phyloP scores from a whole-genome alignment of 495 filamentous ascomycete species.

The Podospora comata region DNA sequence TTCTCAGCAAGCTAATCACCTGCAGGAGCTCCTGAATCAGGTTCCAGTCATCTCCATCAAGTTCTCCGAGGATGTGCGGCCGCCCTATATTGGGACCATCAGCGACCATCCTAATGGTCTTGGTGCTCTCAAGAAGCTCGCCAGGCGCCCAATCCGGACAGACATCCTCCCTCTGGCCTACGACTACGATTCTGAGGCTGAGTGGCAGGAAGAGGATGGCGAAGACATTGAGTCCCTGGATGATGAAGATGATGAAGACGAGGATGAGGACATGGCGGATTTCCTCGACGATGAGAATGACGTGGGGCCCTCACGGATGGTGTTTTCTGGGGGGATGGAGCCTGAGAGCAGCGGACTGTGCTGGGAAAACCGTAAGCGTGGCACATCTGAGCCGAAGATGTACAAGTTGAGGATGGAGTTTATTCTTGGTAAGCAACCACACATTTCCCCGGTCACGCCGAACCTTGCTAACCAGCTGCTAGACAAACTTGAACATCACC shows the following conservation, averaged over 20 bases:
- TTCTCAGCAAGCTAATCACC: conserved; percentile 40
- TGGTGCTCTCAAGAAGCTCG: conserved; percentile 51
- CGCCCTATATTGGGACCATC: conserved; percentile 84
- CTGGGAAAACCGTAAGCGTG: conserved; percentile 63
- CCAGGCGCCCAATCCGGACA: conserved; percentile 66
- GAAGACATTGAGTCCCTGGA: conserved; percentile 61
- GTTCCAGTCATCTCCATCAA: conserved; percentile 74
- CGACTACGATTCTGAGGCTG: conserved; percentile 94
- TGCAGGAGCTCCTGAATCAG: conserved; percentile 52
- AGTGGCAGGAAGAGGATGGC: conserved; percentile 67
- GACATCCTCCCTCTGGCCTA: conserved; percentile 72
- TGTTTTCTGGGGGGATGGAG: conserved; percentile 62
- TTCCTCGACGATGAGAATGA: conserved; percentile 73
- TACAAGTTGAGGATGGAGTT: conserved; percentile 66
- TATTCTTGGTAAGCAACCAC: conserved; percentile 57
- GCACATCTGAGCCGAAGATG: conserved; percentile 42
- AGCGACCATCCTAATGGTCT: conserved; percentile 53
- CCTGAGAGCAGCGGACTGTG: conserved; percentile 74
- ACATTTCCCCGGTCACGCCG: conserved; percentile 13
- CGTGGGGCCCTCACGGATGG: conserved; percentile 40
- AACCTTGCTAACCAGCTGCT: background rate
- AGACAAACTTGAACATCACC: conserved; percentile 45
- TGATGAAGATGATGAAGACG: conserved; percentile 72
- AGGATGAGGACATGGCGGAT: conserved; percentile 66
- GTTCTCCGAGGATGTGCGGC: conserved; percentile 84